Evolutionary conservation across 441 rosid species (phyloP).

Genomic region (Aleurites moluccanus): DNA sequence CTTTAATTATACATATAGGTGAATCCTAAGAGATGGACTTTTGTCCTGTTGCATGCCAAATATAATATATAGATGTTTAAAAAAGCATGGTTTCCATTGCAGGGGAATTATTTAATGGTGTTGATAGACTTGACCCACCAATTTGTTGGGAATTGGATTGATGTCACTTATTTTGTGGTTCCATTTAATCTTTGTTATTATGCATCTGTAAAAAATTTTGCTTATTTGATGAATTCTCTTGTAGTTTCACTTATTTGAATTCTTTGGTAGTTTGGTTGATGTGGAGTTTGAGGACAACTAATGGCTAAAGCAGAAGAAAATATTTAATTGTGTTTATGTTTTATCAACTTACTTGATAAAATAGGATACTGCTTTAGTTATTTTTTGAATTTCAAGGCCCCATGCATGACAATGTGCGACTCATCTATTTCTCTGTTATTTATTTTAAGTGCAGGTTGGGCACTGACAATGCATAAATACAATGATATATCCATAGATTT

Average conservation of each 20-base stretch:
- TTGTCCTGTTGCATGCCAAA: neutral
- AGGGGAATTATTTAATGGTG: neutral
- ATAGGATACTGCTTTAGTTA: neutral
- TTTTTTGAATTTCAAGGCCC: conserved; percentile 8
- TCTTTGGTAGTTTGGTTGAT: neutral
- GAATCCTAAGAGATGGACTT: neutral
- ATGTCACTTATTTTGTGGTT: neutral
- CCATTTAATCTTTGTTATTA: neutral
- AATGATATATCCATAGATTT: conserved; percentile 48
- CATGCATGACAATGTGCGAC: conserved; percentile 9
- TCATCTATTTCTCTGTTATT: conserved; percentile 19
- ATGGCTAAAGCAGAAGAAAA: neutral
- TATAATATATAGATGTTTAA: neutral
- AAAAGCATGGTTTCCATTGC: neutral
- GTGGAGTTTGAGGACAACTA: neutral
- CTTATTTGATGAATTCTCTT: neutral
- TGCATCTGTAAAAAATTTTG: neutral
- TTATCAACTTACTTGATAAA: neutral
- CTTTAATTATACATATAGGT: neutral
- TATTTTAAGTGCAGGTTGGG: conserved; percentile 56
- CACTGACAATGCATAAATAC: conserved; percentile 38
- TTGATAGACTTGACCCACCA: conserved; percentile 1
- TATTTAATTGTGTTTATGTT: neutral
- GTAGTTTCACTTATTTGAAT: neutral
- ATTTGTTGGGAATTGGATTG: neutral